These are phyloP conservation scores for Fusarium globosum DNA, from an alignment of 2,329 filamentous ascomycete species.

Conservation along the genomic window DNA sequence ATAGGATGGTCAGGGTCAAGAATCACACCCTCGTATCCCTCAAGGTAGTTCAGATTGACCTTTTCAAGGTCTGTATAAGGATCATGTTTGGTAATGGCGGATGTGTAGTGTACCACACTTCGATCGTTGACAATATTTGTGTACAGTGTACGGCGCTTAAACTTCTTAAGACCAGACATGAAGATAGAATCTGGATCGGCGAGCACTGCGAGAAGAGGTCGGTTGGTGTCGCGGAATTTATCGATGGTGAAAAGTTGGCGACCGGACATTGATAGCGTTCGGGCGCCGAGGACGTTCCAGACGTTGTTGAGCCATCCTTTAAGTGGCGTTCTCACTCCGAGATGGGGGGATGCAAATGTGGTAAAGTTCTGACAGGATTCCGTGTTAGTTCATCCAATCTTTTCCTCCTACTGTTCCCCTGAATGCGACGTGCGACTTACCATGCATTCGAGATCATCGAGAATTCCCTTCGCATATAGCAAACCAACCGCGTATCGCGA, in stretches of 20 bases:
- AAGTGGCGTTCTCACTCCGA: slow-evolving; percentile 78
- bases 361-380: slow-evolving; percentile 77
- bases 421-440: slow-evolving; percentile 51
- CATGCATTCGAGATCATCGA: slow-evolving; percentile 83
- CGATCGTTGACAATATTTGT: slow-evolving; percentile 89
- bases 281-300: slow-evolving; percentile 87
- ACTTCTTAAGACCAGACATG: slow-evolving; percentile 79
- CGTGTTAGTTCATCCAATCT: slow-evolving; percentile 13
- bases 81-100: slow-evolving; percentile 79
- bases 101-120: slow-evolving; percentile 85
- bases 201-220: slow-evolving; percentile 81
- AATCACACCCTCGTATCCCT: slow-evolving; percentile 79
- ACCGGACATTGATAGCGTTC: slow-evolving; percentile 84
- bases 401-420: background rate
- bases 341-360: slow-evolving; percentile 87
- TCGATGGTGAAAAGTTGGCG: slow-evolving; percentile 90
- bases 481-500: slow-evolving; percentile 88
- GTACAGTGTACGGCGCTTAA: slow-evolving; percentile 82
- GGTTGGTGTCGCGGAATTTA: slow-evolving; percentile 83
- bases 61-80: slow-evolving; percentile 77
- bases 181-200: slow-evolving; percentile 89
- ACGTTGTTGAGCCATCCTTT: slow-evolving; percentile 73
- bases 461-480: slow-evolving; percentile 81
- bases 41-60: slow-evolving; percentile 77
- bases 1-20: slow-evolving; percentile 75